Evolutionary conservation across 2,329 filamentous ascomycete genomes (phyloP).

Genomic region (Cladosporium sp.): DNA sequence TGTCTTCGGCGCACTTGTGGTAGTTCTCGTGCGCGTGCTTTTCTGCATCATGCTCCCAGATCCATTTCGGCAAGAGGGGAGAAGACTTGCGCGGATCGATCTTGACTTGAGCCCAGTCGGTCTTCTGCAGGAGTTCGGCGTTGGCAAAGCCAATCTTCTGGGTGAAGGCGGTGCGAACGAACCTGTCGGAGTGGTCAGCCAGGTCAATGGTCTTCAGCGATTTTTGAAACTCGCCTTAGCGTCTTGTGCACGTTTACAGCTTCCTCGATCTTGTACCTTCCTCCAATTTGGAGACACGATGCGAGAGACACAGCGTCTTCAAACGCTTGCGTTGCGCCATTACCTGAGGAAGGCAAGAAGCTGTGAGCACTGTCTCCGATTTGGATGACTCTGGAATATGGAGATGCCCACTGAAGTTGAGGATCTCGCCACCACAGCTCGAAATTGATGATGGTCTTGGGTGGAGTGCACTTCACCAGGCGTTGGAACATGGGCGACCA

Average conservation of each 20-base stretch:
- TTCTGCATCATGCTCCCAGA: slow-evolving; percentile 20
- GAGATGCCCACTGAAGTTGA: slow-evolving; percentile 49
- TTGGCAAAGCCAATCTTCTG: slow-evolving; percentile 22
- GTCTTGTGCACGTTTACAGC: slow-evolving; percentile 32
- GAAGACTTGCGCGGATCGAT: slow-evolving; percentile 10
- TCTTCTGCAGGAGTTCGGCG: slow-evolving; percentile 12
- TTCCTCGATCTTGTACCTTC: slow-evolving; percentile 35
- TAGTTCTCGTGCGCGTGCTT: slow-evolving; percentile 19
- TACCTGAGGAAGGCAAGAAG: slow-evolving; percentile 50
- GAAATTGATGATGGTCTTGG: slow-evolving; percentile 42
- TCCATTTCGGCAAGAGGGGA: slow-evolving; percentile 14
- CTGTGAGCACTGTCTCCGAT: slow-evolving; percentile 54
- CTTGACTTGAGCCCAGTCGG: slow-evolving; percentile 11
- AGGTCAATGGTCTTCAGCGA: slow-evolving; percentile 28
- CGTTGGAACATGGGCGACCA: slow-evolving; percentile 44
- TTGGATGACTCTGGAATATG: slow-evolving; percentile 46
- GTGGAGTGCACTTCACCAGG: slow-evolving; percentile 38
- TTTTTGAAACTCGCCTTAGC: slow-evolving; percentile 16
- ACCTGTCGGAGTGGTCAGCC: slow-evolving; percentile 32
- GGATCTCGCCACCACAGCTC: slow-evolving; percentile 54
- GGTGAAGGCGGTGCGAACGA: slow-evolving; percentile 19
- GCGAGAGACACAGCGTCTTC: slow-evolving; percentile 50
- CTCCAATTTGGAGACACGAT: slow-evolving; percentile 41
- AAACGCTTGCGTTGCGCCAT: slow-evolving; percentile 51
- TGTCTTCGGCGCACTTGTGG: slow-evolving; percentile 29